Conservation (phyloP, 352 stramenopile genomes). For the Pseudoperonospora humuli region DNA sequence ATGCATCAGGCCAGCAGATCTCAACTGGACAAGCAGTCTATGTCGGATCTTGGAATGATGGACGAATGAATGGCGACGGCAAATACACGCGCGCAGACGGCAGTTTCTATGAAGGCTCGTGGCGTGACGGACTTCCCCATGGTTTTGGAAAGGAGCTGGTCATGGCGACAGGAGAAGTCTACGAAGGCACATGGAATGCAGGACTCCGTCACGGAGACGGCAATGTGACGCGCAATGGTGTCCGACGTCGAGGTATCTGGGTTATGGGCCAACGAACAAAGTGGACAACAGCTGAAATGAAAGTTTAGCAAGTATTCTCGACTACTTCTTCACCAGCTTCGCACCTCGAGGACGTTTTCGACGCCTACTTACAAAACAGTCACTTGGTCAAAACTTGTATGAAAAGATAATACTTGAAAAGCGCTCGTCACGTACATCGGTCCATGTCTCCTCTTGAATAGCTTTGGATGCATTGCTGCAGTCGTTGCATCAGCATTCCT, state of each 20-base stretch:
- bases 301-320: no score
- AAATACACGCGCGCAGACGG: slow-evolving; percentile 52
- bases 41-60: slow-evolving; percentile 51
- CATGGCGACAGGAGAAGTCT: slow-evolving; percentile 36
- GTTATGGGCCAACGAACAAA: slow-evolving; percentile 48
- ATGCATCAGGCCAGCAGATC: not conserved
- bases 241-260: slow-evolving; percentile 44
- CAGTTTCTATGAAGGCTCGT: slow-evolving; percentile 60
- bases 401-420: not conserved
- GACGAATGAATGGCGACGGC: slow-evolving; percentile 59
- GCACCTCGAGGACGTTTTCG: slow-evolving; percentile 42
- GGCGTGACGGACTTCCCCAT: slow-evolving; percentile 49
- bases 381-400: not conserved
- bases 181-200: slow-evolving; percentile 50
- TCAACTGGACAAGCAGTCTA: slow-evolving; percentile 26
- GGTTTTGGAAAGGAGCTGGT: slow-evolving; percentile 47
- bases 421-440: slow-evolving; percentile 32
- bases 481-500: slow-evolving; percentile 3
- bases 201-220: slow-evolving; percentile 56
- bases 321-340: slow-evolving; percentile 48
- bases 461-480: slow-evolving; percentile 5
- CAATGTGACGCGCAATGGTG: slow-evolving; percentile 33
- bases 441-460: slow-evolving; percentile 40
- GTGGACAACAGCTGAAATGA: slow-evolving; percentile 45
- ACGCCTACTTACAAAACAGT: slow-evolving; percentile 21